Conservation (phyloP, 192 early-diverging fungal genomes). For the Umbelopsis vinacea region DNA sequence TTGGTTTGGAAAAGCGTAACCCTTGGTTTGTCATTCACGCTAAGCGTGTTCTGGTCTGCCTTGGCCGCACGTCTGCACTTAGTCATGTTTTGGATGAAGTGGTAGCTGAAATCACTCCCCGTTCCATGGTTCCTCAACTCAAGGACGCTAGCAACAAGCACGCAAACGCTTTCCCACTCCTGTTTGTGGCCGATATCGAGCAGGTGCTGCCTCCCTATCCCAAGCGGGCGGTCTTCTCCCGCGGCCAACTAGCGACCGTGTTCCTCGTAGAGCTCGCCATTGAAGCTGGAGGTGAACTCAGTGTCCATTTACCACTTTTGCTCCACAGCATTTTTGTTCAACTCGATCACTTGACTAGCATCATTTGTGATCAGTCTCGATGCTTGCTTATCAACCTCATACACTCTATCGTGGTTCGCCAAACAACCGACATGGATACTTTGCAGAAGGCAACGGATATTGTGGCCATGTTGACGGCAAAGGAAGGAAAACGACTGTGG, state of each 20-base stretch:
- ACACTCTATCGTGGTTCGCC: conserved; percentile 69
- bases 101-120: conserved; percentile 70
- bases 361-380: conserved; percentile 78
- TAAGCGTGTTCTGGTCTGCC: conserved; percentile 78
- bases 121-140: conserved; percentile 65
- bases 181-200: conserved; percentile 75
- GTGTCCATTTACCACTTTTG: conserved; percentile 69
- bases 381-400: conserved; percentile 78
- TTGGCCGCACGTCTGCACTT: conserved; percentile 67
- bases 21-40: conserved; percentile 78
- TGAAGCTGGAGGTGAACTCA: conserved; percentile 69
- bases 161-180: conserved; percentile 32
- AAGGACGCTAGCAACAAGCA: conserved; percentile 42
- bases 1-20: conserved; percentile 77
- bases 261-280: conserved; percentile 82
- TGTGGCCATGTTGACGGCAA: conserved; percentile 53
- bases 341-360: conserved; percentile 76
- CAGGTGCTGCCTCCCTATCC: conserved; percentile 65
- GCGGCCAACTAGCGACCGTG: conserved; percentile 76
- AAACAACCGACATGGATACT: conserved; percentile 58
- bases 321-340: conserved; percentile 82
- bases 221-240: conserved; percentile 71
- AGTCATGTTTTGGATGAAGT: conserved; percentile 62
- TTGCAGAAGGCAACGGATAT: conserved; percentile 48
- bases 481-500: conserved; percentile 82